A percentile compares a stretch with the other conserved stretches of the same genome.
phyloP scores from a whole-genome alignment of 2,329 filamentous ascomycete genomes.

The Graphilbum fragrans region DNA sequence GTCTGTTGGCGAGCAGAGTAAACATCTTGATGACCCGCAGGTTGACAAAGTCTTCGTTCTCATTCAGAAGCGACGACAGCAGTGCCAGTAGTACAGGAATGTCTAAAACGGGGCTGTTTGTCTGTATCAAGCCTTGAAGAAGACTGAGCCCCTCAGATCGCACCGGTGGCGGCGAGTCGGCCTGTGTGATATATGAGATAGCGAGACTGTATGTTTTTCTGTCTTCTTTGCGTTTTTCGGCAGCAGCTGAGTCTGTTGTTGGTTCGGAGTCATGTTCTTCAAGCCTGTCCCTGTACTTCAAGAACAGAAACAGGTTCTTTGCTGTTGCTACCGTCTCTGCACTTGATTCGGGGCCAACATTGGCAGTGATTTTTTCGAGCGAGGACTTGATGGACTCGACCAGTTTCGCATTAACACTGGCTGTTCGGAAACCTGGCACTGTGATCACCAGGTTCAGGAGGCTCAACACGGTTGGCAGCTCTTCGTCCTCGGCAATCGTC shows the following conservation, averaged over 20 bases:
- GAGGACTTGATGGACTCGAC: conserved; percentile 35
- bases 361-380: conserved; percentile 28
- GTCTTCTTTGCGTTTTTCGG: conserved; percentile 40
- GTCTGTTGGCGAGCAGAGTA: conserved; percentile 45
- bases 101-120: conserved; percentile 47
- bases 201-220: conserved; percentile 50
- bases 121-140: conserved; percentile 42
- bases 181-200: conserved; percentile 48
- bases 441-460: conserved; percentile 49
- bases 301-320: conserved; percentile 40
- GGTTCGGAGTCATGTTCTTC: conserved; percentile 24
- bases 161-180: conserved; percentile 54
- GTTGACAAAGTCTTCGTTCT: conserved; percentile 61
- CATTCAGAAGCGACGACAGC: conserved; percentile 50
- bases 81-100: conserved; percentile 53
- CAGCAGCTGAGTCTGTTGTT: conserved; percentile 12
- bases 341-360: not conserved
- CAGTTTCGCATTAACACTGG: conserved; percentile 27
- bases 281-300: conserved; percentile 43
- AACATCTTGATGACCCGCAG: conserved; percentile 55
- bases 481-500: conserved; percentile 25
- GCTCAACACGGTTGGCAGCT: conserved; percentile 42
- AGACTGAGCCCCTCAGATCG: conserved; percentile 52
- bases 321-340: conserved; percentile 38
- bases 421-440: conserved; percentile 40